A percentile compares a stretch with the other conserved stretches of the same genome.
Conservation (phyloP, 2,329 filamentous ascomycete genomes). For the Neofusicoccum parvum region DNA sequence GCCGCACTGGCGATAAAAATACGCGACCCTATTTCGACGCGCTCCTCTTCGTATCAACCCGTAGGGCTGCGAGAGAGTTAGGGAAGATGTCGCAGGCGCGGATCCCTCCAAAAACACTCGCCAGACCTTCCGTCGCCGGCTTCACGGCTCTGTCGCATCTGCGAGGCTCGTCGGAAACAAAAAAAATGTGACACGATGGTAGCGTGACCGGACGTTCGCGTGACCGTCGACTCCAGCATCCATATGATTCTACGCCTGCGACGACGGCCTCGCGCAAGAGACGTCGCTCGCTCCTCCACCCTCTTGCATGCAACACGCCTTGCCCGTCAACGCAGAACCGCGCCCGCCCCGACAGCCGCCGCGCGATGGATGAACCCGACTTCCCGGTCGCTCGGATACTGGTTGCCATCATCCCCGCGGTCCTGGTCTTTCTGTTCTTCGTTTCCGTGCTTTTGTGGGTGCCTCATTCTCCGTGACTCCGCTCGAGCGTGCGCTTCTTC, state of each 20-base stretch:
- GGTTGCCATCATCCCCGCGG: not conserved
- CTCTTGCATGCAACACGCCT: not conserved
- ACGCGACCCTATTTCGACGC: not conserved
- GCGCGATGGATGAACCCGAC: not conserved
- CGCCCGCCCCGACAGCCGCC: not conserved
- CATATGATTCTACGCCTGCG: not conserved
- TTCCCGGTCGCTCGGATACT: not conserved
- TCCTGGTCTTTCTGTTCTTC: conserved; percentile 12
- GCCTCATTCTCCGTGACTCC: not conserved
- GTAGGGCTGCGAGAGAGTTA: too few relatives aligned
- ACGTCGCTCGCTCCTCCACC: too few relatives aligned
- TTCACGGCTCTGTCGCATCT: not conserved
- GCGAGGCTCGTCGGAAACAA: not conserved
- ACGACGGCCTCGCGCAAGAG: too few relatives aligned
- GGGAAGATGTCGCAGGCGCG: too few relatives aligned
- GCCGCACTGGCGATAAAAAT: too few relatives aligned
- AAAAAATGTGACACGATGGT: conserved; percentile 4
- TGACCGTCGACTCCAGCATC: not conserved
- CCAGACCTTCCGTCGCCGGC: not conserved
- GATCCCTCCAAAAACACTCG: not conserved
- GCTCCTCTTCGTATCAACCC: too few relatives aligned
- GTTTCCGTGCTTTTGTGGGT: conserved; percentile 9
- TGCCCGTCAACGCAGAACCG: too few relatives aligned
- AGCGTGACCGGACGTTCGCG: conserved; percentile 1
- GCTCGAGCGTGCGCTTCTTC: too few relatives aligned